Conservation (phyloP, 345 rosid species). For the Jatropha curcas region DNA sequence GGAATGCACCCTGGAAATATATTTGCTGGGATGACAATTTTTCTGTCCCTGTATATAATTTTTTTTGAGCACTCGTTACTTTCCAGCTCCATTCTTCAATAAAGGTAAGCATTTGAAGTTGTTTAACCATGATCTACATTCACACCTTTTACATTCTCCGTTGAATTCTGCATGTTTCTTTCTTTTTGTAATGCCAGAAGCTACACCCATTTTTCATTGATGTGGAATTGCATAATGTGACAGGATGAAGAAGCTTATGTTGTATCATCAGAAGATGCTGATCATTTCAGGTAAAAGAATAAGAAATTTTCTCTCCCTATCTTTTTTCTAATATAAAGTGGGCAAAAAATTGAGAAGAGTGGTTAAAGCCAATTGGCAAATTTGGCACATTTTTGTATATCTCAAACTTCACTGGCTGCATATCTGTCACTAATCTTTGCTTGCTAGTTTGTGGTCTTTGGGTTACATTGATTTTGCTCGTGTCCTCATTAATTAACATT, state of each 20-base stretch:
- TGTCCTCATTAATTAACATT: too few species aligned
- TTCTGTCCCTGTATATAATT: background rate
- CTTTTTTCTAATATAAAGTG: too few species aligned
- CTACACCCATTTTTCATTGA: background rate
- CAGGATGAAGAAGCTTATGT: background rate
- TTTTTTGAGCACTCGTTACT: background rate
- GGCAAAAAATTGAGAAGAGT: background rate
- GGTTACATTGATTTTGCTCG: background rate
- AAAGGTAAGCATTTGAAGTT: conserved; percentile 5
- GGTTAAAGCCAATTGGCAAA: background rate
- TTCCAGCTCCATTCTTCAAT: background rate
- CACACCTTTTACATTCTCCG: background rate
- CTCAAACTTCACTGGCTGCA: background rate
- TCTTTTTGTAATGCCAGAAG: conserved; percentile 3
- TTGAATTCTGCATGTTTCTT: background rate
- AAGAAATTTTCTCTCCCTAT: too few species aligned
- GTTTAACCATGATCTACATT: background rate
- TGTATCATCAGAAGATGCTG: background rate
- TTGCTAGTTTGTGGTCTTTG: background rate
- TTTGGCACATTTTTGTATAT: background rate
- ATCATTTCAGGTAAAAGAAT: background rate
- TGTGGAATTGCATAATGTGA: background rate
- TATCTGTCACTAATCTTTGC: background rate
- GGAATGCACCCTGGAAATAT: background rate
- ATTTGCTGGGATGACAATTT: background rate